These are phyloP conservation scores for Purshia tridentata DNA, from an alignment of 306 rosid species.

Conservation along the genomic window DNA sequence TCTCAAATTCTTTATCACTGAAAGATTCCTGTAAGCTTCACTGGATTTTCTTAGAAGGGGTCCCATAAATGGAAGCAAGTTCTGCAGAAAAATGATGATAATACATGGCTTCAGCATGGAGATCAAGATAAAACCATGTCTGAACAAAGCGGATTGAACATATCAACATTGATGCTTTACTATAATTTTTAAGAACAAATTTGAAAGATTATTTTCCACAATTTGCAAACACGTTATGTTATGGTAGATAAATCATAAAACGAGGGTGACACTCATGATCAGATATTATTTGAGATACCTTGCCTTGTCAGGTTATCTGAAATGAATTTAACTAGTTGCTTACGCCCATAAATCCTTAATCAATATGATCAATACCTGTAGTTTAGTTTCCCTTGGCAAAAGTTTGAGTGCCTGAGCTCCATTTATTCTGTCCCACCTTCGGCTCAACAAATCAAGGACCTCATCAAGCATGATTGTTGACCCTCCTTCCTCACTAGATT, in stretches of 20 bases:
- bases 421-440: conserved; percentile 87
- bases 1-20: conserved; percentile 88
- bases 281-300: not conserved
- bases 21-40: conserved; percentile 79
- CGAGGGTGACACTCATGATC: not conserved
- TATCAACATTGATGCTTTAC: not conserved
- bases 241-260: conserved; percentile 1
- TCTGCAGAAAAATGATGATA: conserved; percentile 51
- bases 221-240: not conserved
- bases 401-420: conserved; percentile 98
- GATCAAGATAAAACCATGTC: not conserved
- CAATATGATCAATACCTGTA: conserved; percentile 63
- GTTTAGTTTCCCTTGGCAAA: conserved; percentile 84
- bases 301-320: not conserved
- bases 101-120: conserved; percentile 16
- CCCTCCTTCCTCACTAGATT: conserved; percentile 58
- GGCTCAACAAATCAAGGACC: conserved; percentile 87
- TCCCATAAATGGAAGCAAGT: conserved; percentile 85
- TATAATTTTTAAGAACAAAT: not conserved
- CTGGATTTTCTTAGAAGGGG: conserved; percentile 93
- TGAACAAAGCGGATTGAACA: conserved; percentile 1
- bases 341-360: not conserved
- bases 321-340: not conserved
- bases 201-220: not conserved
- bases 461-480: conserved; percentile 81